Conservation (phyloP, 2,329 filamentous ascomycete genomes). For the Cercospora sp. region DNA sequence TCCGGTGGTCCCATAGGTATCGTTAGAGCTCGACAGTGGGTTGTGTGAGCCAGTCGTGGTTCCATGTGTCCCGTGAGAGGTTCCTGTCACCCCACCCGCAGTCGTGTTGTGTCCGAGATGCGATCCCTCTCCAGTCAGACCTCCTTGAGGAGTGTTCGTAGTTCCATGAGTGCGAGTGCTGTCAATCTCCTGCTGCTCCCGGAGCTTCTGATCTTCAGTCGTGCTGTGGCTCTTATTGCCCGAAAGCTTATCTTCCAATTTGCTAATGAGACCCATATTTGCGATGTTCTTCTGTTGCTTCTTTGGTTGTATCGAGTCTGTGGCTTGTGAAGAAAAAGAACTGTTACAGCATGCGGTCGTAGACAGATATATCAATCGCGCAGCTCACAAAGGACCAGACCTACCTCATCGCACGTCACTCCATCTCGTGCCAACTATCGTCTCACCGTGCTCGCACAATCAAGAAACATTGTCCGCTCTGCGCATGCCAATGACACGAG, state of each 20-base stretch:
- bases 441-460: background rate
- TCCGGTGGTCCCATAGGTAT: conserved; percentile 7
- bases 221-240: conserved; percentile 22
- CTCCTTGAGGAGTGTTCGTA: background rate
- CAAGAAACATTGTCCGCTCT: background rate
- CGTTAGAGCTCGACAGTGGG: conserved; percentile 13
- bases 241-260: conserved; percentile 28
- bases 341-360: background rate
- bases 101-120: conserved; percentile 11
- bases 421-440: background rate
- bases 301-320: background rate
- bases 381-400: background rate
- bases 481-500: background rate
- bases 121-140: conserved; percentile 17
- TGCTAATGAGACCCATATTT: conserved; percentile 25
- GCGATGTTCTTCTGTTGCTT: background rate
- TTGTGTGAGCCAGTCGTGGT: conserved; percentile 12
- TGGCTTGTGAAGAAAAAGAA: conserved; percentile 10
- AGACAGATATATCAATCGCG: conserved; percentile 3
- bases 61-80: conserved; percentile 6
- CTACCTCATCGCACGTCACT: conserved; percentile 16
- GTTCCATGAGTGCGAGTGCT: conserved; percentile 10
- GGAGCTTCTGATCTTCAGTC: conserved; percentile 13
- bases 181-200: conserved; percentile 7
- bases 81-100: background rate